phyloP scores from a whole-genome alignment of 306 rosid genomes.

The Quercus berberidifolia region DNA sequence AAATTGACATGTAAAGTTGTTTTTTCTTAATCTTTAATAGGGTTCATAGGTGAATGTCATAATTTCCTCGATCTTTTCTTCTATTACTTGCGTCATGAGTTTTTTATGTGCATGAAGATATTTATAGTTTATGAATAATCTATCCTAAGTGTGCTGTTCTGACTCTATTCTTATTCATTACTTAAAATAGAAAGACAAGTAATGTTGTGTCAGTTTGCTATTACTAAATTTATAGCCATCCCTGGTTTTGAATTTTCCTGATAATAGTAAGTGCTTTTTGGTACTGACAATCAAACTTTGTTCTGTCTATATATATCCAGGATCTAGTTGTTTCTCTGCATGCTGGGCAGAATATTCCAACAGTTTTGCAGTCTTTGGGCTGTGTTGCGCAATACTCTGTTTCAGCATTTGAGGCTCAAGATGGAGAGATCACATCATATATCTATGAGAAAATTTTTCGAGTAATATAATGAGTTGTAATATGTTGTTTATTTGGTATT shows the following conservation, averaged over 20 bases:
- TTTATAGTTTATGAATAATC: not conserved
- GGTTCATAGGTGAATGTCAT: not conserved
- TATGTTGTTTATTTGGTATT: conserved; percentile 24
- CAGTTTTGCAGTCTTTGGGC: conserved; percentile 87
- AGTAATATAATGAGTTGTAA: conserved; percentile 45
- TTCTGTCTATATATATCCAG: conserved; percentile 33
- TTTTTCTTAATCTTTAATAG: not conserved
- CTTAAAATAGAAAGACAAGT: not conserved
- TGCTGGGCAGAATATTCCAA: conserved; percentile 57
- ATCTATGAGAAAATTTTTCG: conserved; percentile 61
- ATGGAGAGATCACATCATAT: conserved; percentile 53
- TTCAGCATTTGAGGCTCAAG: conserved; percentile 60
- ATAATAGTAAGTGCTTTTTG: conserved; percentile 14
- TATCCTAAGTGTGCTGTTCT: not conserved
- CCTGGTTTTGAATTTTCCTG: not conserved
- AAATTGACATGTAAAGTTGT: not conserved
- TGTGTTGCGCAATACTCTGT: conserved; percentile 71
- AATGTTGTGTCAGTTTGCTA: not conserved
- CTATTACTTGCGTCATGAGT: not conserved
- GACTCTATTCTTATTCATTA: not conserved
- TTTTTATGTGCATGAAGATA: not conserved
- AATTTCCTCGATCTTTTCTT: not conserved
- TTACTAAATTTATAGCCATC: not conserved
- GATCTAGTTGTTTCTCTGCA: conserved; percentile 53
- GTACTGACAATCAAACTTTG: conserved; percentile 7